Conservation (phyloP, 1,139 yeast genomes). For the Citeromyces hawaiiensis region DNA sequence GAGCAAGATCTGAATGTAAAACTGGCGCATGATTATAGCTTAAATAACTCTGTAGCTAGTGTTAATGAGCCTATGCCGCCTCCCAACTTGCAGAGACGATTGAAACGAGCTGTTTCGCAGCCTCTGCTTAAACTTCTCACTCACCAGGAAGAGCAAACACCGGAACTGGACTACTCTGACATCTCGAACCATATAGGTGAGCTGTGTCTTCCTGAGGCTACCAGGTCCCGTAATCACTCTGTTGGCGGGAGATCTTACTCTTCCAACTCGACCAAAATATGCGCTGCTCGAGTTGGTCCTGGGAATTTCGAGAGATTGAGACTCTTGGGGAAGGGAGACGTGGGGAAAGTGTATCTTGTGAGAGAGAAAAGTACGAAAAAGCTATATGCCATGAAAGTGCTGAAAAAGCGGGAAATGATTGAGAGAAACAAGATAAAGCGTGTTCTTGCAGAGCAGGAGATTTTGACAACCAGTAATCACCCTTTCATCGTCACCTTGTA, state of each 20-base stretch:
- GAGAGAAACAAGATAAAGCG: conserved; percentile 89
- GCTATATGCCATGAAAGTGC: conserved; percentile 85
- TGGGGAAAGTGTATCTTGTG: conserved; percentile 90
- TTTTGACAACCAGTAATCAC: conserved; percentile 87
- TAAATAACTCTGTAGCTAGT: conserved; percentile 12
- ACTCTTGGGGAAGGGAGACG: conserved; percentile 91
- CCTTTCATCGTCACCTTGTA: conserved; percentile 94
- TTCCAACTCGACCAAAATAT: conserved; percentile 55
- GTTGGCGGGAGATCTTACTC: conserved; percentile 48
- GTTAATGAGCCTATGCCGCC: conserved; percentile 5
- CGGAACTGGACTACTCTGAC: conserved; percentile 18
- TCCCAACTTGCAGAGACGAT: conserved; percentile 32
- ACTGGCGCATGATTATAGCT: conserved; percentile 16
- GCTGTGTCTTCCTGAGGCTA: conserved; percentile 19
- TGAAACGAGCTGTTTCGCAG: conserved; percentile 73
- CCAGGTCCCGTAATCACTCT: conserved; percentile 31
- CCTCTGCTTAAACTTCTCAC: conserved; percentile 31
- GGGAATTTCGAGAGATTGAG: conserved; percentile 80
- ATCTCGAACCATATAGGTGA: conserved; percentile 42
- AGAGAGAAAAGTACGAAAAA: conserved; percentile 65
- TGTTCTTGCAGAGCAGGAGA: conserved; percentile 93
- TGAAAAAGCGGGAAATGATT: conserved; percentile 87
- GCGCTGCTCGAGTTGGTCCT: conserved; percentile 75
- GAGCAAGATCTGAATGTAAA: conserved; percentile 18
- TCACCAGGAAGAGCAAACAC: conserved; percentile 5